Percentiles rank a stretch among this genome's conserved stretches.
phyloP scores from a whole-genome alignment of 805 yeast species.

The Kodamaea neixiangensis region DNA sequence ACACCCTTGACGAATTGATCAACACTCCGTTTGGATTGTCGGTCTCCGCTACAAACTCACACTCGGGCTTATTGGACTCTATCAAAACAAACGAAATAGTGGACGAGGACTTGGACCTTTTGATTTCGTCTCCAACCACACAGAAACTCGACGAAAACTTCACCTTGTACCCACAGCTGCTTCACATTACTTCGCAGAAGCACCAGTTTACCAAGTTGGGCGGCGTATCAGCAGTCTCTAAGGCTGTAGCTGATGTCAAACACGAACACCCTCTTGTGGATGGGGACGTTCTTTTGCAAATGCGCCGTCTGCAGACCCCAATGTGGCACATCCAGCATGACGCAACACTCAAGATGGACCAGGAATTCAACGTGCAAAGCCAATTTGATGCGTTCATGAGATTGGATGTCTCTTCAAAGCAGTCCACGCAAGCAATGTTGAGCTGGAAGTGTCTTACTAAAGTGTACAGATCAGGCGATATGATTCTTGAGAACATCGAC shows the following conservation, averaged over 20 bases:
- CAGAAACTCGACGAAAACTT: constrained; percentile 4
- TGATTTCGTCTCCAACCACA: constrained; percentile 29
- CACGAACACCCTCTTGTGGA: not conserved
- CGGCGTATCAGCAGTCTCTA: not conserved
- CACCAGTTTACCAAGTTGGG: constrained; percentile 3
- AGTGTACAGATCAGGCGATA: constrained; percentile 22
- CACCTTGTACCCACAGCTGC: constrained; percentile 2
- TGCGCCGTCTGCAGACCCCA: constrained; percentile 7
- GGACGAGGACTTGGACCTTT: constrained; percentile 32
- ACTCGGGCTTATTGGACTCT: constrained; percentile 17
- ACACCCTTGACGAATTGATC: constrained; percentile 25
- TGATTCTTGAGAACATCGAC: constrained; percentile 28
- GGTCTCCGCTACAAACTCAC: constrained; percentile 7
- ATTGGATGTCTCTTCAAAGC: constrained; percentile 4
- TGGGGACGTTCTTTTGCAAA: not conserved
- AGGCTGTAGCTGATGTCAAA: not conserved
- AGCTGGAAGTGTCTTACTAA: constrained; percentile 16
- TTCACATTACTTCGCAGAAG: constrained; percentile 2
- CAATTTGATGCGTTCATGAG: constrained; percentile 6
- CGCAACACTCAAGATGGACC: constrained; percentile 9
- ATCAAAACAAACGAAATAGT: constrained; percentile 26
- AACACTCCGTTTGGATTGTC: constrained; percentile 30
- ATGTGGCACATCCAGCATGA: constrained; percentile 5
- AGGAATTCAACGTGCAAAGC: not conserved
- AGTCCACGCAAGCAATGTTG: constrained; percentile 2